A percentile compares a stretch with the other conserved stretches of the same genome.
Evolutionary conservation across 495 filamentous ascomycete genomes (phyloP).

Genomic region (Neurospora intermedia): DNA sequence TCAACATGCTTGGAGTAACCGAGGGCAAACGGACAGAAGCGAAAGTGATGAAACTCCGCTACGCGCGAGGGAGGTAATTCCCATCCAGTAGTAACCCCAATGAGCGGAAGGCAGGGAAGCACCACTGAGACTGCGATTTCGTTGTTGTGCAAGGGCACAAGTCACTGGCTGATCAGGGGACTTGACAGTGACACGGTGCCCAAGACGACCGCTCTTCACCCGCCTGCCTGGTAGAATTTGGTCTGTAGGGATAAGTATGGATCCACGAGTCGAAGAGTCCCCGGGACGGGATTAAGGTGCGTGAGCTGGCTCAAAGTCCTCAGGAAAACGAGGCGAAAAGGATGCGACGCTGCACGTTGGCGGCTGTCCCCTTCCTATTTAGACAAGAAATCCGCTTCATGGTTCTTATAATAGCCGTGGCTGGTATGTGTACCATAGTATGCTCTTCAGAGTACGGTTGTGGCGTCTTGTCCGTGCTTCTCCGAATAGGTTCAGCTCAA

Average conservation of each 20-base stretch:
- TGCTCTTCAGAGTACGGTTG: background rate
- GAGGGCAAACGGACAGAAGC: background rate
- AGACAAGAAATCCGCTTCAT: background rate
- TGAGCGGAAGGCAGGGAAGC: background rate
- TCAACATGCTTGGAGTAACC: background rate
- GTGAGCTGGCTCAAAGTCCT: background rate
- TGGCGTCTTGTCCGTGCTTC: background rate
- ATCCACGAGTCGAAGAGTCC: background rate
- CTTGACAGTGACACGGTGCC: background rate
- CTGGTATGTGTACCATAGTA: background rate
- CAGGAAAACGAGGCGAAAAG: background rate
- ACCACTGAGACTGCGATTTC: background rate
- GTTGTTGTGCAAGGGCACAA: background rate
- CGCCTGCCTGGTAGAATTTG: background rate
- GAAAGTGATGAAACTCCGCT: background rate
- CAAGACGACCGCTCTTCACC: background rate
- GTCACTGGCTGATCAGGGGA: background rate
- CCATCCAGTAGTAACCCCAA: background rate
- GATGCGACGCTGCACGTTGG: background rate
- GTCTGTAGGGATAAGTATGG: background rate
- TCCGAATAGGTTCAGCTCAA: background rate
- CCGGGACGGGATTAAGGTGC: background rate
- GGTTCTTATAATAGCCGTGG: background rate
- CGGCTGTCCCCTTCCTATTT: background rate
- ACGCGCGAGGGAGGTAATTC: background rate